Percentiles rank a stretch among this genome's conserved stretches.
These are phyloP conservation scores for Candida fluviatilis DNA, from an alignment of 805 yeast species.

Conservation along the genomic window DNA sequence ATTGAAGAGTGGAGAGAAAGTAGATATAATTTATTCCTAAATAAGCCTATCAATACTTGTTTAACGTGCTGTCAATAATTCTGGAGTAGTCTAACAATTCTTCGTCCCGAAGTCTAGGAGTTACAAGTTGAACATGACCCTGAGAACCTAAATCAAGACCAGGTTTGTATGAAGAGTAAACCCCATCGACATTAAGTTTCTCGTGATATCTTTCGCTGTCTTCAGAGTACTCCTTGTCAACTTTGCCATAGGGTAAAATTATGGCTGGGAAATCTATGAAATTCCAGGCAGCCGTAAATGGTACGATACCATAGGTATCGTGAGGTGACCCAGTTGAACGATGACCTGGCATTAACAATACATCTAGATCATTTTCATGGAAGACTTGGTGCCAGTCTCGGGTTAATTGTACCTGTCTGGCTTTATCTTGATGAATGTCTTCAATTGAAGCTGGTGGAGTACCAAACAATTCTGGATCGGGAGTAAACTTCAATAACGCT, in stretches of 20 bases:
- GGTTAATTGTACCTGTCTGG: constrained; percentile 54
- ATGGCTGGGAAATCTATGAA: constrained; percentile 67
- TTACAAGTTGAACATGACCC: not conserved
- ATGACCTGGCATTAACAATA: constrained; percentile 57
- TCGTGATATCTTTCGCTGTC: not conserved
- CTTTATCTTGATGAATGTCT: constrained; percentile 54
- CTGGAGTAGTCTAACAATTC: not conserved
- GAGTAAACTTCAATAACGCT: constrained; percentile 57
- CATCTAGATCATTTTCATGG: constrained; percentile 51
- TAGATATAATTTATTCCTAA: too few species aligned
- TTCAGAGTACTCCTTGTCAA: not conserved
- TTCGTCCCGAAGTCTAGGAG: not conserved
- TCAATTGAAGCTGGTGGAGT: constrained; percentile 40
- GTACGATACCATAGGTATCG: constrained; percentile 57
- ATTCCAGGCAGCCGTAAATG: constrained; percentile 74
- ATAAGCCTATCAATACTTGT: not conserved
- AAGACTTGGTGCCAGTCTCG: constrained; percentile 53
- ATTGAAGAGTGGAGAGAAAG: too few species aligned
- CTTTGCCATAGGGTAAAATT: constrained; percentile 33
- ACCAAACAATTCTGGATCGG: constrained; percentile 55
- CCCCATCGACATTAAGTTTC: not conserved
- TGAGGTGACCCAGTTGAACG: constrained; percentile 70
- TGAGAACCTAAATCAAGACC: not conserved
- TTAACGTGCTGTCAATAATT: not conserved
- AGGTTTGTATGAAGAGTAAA: not conserved